A percentile compares a stretch with the other conserved stretches of the same genome.
Evolutionary conservation across 2,329 filamentous ascomycete species (phyloP).

Genomic region (Fusarium agapanthi): DNA sequence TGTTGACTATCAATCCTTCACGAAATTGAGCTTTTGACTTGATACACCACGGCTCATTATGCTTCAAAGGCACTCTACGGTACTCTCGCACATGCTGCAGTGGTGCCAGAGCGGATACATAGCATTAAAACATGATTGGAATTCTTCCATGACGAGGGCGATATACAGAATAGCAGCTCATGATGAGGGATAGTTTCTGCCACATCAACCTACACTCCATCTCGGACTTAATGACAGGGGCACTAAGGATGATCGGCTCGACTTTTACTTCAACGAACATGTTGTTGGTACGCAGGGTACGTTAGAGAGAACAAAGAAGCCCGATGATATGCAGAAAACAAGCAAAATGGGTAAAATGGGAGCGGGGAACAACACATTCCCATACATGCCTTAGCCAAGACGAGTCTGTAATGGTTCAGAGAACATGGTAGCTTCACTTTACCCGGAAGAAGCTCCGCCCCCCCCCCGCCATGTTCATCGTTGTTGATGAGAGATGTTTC

Average conservation of each 20-base stretch:
- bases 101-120: background rate
- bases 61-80: background rate
- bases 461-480: too few relatives aligned
- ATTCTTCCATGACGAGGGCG: conserved; percentile 16
- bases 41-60: background rate
- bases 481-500: background rate
- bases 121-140: background rate
- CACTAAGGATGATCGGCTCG: conserved; percentile 13
- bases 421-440: background rate
- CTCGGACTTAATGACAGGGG: background rate
- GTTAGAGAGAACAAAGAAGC: background rate
- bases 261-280: conserved; percentile 1
- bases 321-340: conserved; percentile 1
- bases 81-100: background rate
- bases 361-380: background rate
- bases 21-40: background rate
- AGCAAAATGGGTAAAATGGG: background rate
- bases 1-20: background rate
- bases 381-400: background rate
- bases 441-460: background rate
- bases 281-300: background rate
- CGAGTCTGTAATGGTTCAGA: background rate
- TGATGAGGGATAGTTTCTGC: conserved; percentile 8
- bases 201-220: background rate
- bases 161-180: conserved; percentile 4